Base-by-base conservation (phyloP, 805 yeast genomes). In the Metschnikowia similis region DNA sequence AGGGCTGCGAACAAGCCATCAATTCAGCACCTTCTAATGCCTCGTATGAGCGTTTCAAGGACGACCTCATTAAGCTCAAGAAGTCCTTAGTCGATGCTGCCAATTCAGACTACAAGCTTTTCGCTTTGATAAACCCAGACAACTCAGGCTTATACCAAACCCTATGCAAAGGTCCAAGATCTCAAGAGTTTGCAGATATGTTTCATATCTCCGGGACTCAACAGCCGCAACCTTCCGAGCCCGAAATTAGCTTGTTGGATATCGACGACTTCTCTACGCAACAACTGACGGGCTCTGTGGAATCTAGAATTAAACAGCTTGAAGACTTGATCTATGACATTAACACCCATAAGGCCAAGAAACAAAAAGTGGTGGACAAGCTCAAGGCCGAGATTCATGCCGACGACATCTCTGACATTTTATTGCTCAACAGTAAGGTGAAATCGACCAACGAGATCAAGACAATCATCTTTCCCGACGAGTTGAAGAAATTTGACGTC, bases 321-420 rank as follows among this genome's bases (percentile, higher is more conserved):
- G 87, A 84, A 49, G 73, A 77, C n/a, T 64, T 76, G 14, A 69
- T 85, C 41, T 80, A 79, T 43, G 84, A 83, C 49, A 73, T 92
- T 59, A 80, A 80, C 50, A 73, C 79, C 40, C 63, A 89, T 50
- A 82, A 82, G 57, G 71, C 77, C 31, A 94, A 87, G 63, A 81
- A 95, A 41, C 64, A 71, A 6, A 73, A 81, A 35, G 75, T 85
- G 1, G 71, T 87, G 34, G 75, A 75, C 1, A 88, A 83, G 45
- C 73, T 92, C 59, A 89, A 89, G 61, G 76, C 72, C 6, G 79
- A 79, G 43, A 83, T 87, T 32, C 94, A 84, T 59, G 74, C 77
- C 11, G 98, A 92, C 67, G 97, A 92, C 62, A 89, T 90, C 45
- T 85, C 96, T 0, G 83, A 85, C 47, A 72, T 84, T 10, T 72